These are phyloP conservation scores for Ceratocystis huliohia DNA, from an alignment of 2,329 filamentous ascomycete species.

Conservation along the genomic window DNA sequence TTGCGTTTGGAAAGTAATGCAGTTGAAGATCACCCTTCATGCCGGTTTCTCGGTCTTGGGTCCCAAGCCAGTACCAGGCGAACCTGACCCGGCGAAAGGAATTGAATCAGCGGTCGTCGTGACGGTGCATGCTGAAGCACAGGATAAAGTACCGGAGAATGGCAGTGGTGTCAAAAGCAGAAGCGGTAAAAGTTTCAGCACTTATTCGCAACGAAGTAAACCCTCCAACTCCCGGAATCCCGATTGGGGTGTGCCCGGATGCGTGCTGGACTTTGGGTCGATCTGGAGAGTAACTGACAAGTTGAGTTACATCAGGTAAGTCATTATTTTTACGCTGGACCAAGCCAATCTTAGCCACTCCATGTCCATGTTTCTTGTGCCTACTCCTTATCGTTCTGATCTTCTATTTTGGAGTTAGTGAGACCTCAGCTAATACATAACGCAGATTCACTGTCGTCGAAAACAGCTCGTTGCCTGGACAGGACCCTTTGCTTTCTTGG, in stretches of 20 bases:
- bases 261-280: slow-evolving; percentile 45
- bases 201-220: slow-evolving; percentile 48
- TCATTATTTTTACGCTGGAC: not conserved
- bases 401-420: not conserved
- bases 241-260: slow-evolving; percentile 43
- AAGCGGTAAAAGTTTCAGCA: slow-evolving; percentile 36
- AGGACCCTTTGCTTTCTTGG: slow-evolving; percentile 36
- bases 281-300: slow-evolving; percentile 51
- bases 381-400: no score
- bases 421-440: slow-evolving; percentile 7
- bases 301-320: slow-evolving; percentile 59
- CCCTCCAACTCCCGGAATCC: slow-evolving; percentile 47
- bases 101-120: slow-evolving; percentile 59
- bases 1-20: slow-evolving; percentile 41
- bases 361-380: not conserved
- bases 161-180: slow-evolving; percentile 25
- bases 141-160: slow-evolving; percentile 28
- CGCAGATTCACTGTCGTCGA: slow-evolving; percentile 41
- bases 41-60: slow-evolving; percentile 57
- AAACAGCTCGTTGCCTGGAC: slow-evolving; percentile 33
- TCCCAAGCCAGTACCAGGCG: slow-evolving; percentile 24
- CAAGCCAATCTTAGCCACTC: not conserved
- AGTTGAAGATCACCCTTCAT: slow-evolving; percentile 59
- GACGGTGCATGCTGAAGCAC: slow-evolving; percentile 66
- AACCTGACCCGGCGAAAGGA: not conserved